A percentile compares a stretch with the other conserved stretches of the same genome.
Evolutionary conservation across 768 basidiomycete genomes (phyloP).

Genomic region (Lyophyllum decastes): DNA sequence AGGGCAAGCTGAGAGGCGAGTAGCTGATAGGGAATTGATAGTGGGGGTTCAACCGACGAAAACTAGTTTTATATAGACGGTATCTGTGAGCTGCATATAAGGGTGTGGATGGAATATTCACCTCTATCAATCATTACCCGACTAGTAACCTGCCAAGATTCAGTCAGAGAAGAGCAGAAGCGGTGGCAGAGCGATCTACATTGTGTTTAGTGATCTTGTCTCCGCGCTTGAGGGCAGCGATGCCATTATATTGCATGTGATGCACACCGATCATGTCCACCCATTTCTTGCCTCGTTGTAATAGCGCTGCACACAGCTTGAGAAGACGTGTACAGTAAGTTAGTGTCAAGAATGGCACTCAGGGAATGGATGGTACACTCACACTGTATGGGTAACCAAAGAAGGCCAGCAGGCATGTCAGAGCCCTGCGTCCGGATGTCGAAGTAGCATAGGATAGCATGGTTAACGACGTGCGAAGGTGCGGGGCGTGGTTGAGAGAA

Average conservation of each 20-base stretch:
- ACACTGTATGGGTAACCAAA: no score
- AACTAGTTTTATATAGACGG: slow-evolving; percentile 33
- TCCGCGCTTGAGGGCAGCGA: slow-evolving; percentile 39
- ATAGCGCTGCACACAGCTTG: slow-evolving; percentile 40
- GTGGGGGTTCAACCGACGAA: slow-evolving; percentile 53
- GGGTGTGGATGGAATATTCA: slow-evolving; percentile 18
- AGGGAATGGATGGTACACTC: no score
- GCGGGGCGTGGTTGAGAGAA: no score
- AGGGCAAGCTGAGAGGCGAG: background rate
- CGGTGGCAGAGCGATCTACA: slow-evolving; percentile 30
- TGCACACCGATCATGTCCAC: slow-evolving; percentile 52
- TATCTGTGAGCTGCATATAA: background rate
- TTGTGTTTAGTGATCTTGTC: slow-evolving; percentile 48
- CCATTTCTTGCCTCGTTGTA: slow-evolving; percentile 61
- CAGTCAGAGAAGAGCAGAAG: background rate
- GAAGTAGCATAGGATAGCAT: no score
- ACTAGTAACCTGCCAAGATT: slow-evolving; percentile 44
- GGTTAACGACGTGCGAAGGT: no score
- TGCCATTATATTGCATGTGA: slow-evolving; percentile 58
- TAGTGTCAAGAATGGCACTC: no score
- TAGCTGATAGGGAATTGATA: slow-evolving; percentile 41
- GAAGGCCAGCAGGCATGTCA: no score
- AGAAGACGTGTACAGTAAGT: no score
- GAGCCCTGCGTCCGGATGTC: no score
- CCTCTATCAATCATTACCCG: slow-evolving; percentile 65